Evolutionary conservation across 2,329 filamentous ascomycete species (phyloP), one percentile per base, ranked within the genome.

Genomic region (Talaromyces verruculosus): DNA sequence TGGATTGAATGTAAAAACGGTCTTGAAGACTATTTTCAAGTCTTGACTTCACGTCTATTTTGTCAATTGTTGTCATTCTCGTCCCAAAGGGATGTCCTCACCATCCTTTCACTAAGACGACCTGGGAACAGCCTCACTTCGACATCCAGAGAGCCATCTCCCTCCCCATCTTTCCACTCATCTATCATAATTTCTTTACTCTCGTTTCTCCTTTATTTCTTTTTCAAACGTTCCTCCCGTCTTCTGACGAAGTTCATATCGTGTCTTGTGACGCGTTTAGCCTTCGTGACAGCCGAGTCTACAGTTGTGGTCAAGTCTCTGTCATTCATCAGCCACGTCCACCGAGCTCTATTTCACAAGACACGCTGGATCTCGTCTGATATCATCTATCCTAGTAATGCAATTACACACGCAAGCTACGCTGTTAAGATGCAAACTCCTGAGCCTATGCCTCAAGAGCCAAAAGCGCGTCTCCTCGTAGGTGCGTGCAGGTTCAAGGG

Each of bases 401-500:
- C 2, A 35, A 35, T 35, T 35, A 35, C 33, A 35, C 10, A 3
- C 33, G 11, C 10, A 3, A 35, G 10, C 2, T 35, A 35, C 33
- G 33, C 13, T 49, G n/a, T 8, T 47, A 33, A 43, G 1, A 65
- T 65, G 64, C 59, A 30, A 25, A 19, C 60, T n/a, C 53, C 28
- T 25, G 55, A 39, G 1, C 19, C 60, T 15, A n/a, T 30, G 19
- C n/a, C 30, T 2, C 7, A 39, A 2, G 60, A 51, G 5, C 64
- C 60, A 33, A 63, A 17, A n/a, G 64, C 39, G 2, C 22, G 15
- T 22, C n/a, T 66, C 6, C 47, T 45, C 10, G 22, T 59, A 3
- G 64, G 64, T n/a, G 19, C 25, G 2, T 66, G 64, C 17, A 35
- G 25, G 2, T 66, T 66, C 41, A 19, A 25, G 2, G 64, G 64